Conservation (phyloP, 2,329 filamentous ascomycete species). For the Sporothrix inflata region DNA sequence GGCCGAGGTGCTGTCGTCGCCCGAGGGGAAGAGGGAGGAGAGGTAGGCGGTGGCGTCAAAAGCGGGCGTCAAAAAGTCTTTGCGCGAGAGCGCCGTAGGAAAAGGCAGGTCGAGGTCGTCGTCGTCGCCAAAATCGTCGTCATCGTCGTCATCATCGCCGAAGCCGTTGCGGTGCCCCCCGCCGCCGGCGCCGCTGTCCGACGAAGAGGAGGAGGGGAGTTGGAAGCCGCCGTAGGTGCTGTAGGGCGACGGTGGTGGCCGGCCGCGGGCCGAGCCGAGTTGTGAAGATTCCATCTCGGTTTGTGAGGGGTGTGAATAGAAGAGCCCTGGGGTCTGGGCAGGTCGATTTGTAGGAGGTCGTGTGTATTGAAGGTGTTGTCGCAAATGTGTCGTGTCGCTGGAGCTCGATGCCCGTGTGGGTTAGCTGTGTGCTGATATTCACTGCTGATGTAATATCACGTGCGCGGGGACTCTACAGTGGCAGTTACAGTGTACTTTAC, state of each 20-base stretch:
- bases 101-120: conserved; percentile 81
- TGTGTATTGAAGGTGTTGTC: too few species aligned
- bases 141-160: conserved; percentile 51
- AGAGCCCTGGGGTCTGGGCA: not conserved
- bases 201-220: conserved; percentile 47
- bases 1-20: conserved; percentile 51
- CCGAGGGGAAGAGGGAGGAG: conserved; percentile 46
- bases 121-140: conserved; percentile 41
- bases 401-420: conserved; percentile 9
- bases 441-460: conserved; percentile 15
- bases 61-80: conserved; percentile 74
- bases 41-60: conserved; percentile 86
- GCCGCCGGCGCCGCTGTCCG: conserved; percentile 36
- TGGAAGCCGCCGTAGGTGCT: conserved; percentile 47
- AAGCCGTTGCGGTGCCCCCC: conserved; percentile 14
- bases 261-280: not conserved
- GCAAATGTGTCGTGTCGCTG: not conserved
- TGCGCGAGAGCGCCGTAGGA: conserved; percentile 78
- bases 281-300: conserved; percentile 25
- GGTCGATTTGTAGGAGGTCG: too few species aligned
- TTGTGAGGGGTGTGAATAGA: not conserved
- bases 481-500: not conserved
- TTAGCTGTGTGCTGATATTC: not conserved
- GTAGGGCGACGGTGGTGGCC: conserved; percentile 36
- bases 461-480: not conserved